Percentiles rank a stretch among this genome's conserved stretches.
Evolutionary conservation across 345 rosid species (phyloP).

Genomic region (Melaleuca quinquenervia): DNA sequence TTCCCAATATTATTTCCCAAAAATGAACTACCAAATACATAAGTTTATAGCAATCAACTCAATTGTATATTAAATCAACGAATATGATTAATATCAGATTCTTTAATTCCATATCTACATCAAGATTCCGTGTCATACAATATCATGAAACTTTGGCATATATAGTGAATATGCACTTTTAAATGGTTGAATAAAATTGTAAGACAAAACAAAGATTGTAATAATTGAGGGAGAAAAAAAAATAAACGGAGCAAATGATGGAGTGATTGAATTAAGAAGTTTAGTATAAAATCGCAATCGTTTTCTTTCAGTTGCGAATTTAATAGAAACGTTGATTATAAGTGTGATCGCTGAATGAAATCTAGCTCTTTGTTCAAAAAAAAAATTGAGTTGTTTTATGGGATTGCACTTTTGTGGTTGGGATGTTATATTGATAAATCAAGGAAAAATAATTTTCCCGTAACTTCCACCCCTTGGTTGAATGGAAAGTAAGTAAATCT

Average conservation of each 20-base stretch:
- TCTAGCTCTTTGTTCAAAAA: not conserved
- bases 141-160: not conserved
- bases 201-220: not conserved
- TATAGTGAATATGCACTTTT: not conserved
- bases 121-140: not conserved
- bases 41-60: not conserved
- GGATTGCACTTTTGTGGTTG: not conserved
- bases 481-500: not conserved
- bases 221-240: not conserved
- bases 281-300: not conserved
- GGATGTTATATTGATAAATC: not conserved
- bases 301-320: not conserved
- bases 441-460: not conserved
- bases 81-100: not conserved
- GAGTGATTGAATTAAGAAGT: too few relatives aligned
- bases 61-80: not conserved
- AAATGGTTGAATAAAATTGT: not conserved
- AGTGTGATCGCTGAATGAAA: not conserved
- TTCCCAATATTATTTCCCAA: too few relatives aligned
- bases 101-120: not conserved
- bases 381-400: not conserved
- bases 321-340: not conserved
- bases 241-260: too few relatives aligned
- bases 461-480: not conserved
- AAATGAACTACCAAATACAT: not conserved